Base-by-base conservation (phyloP, 805 yeast species). In the Candida railenensis region DNA sequence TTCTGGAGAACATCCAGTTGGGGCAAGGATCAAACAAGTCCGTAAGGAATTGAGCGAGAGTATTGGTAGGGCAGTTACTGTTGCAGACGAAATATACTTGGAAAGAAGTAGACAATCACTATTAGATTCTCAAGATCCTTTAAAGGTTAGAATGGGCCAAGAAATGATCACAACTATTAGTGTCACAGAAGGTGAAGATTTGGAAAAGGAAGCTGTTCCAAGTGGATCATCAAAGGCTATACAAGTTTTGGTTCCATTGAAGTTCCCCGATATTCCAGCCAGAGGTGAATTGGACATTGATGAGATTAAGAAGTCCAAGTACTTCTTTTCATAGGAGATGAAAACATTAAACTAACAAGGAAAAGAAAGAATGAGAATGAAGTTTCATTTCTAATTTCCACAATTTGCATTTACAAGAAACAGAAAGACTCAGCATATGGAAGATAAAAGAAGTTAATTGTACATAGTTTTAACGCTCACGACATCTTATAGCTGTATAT, bases 241-340 rank as follows among this genome's bases (percentile, higher is more conserved):
- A 36, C 75, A 72, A 46, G 72, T 85, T 2, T 67, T 88, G 47
- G 83, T 81, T 7, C 96, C 96, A 4, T 72, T 89, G 55, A 67
- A 63, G 38, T 71, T 89, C 51, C 95, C 96, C 0, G 75, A 72
- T 0, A 78, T 89, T 37, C 97, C 97, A 12, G 69, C 76, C 42
- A 84, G 80, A 63, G 99, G 97, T 43, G 83, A 82, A 15, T 88
- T 92, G 56, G 95, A 92, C 58, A 95, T 92, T 33, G 67, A 71
- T 34, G 78, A 77, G 48, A 85, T 91, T 37, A 76, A 77, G 58
- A 79, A 83, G 42, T 88, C 96, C 51, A 75, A 76, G 28, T 92
- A 92, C 65, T 92, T 92, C 76, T 92, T 92, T 55, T 70, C 76
- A 36, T 71, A 53, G 54, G 12, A 39, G 28, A n/a, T 25, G 37